Base-by-base conservation (phyloP, 371 early-diverging fungal species). In the Paraphysoderma sedebokerense region DNA sequence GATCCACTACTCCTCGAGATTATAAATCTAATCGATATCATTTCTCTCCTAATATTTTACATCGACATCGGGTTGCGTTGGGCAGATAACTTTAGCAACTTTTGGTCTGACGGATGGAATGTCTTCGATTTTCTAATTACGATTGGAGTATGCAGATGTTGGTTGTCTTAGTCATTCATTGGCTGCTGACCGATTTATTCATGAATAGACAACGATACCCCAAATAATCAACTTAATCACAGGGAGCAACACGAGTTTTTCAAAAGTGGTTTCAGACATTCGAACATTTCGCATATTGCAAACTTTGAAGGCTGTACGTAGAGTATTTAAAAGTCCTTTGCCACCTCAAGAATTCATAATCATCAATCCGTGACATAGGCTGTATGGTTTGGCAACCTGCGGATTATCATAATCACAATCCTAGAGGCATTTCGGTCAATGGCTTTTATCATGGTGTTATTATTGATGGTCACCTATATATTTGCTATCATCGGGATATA, bases 101-200 rank as follows among this genome's bases (percentile, higher is more conserved):
- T 45, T 47, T 67, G 60, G 60, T 39, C 46, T 8, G 53, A 62
- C 24, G 49, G 51, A n/a, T 67, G 67, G 67, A 62, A 61, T 34
- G 39, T 67, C 1, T 46, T 51, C 17, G 67, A 67, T 39, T 50
- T 65, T 32, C 27, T 30, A 2, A 46, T 67, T 6, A 59, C 60
- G 5, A 5, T 44, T 26, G 20, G 53, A 8, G 54, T 61, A 51
- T 3, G 38, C 48, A 12, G 3, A 1, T 13, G 13, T 2, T 11
- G 1, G 2, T n/a, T 22, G 26, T 8, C 4, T 2, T 1, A 23
- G 8, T 7, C 26, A 19, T 7, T 17, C 5, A 2, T 0, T 23
- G 8, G 26, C 3, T 9, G 24, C 29, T 11, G 26, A 1, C 1
- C 3, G 2, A 7, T 3, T 5, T 7, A 6, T 5, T 12, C 5